Evolutionary conservation across 2,329 filamentous ascomycete genomes (phyloP).

Genomic region (Rhytidhysteron rufulum): DNA sequence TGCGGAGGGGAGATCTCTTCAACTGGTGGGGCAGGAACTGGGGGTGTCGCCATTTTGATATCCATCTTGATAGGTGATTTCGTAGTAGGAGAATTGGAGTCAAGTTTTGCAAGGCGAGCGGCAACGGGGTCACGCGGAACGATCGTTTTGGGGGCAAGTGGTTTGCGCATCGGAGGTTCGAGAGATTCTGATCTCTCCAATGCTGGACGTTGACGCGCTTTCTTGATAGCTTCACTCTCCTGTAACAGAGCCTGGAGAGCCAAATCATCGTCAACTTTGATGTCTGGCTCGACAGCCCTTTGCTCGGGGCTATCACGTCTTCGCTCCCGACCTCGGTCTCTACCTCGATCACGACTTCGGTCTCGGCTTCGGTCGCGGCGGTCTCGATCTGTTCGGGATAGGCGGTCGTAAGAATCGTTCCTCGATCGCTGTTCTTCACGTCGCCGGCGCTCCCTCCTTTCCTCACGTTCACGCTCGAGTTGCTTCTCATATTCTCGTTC

Average conservation of each 20-base stretch:
- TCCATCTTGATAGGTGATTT: constrained; percentile 24
- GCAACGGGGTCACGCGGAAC: constrained; percentile 31
- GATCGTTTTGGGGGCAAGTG: constrained; percentile 31
- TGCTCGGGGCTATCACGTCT: constrained; percentile 12
- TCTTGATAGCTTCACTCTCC: constrained; percentile 36
- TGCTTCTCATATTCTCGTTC: constrained; percentile 33
- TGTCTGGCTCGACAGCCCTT: constrained; percentile 23
- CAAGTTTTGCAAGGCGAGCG: constrained; percentile 25
- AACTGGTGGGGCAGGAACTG: constrained; percentile 8
- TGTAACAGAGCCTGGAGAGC: constrained; percentile 31
- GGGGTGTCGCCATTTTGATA: constrained; percentile 8
- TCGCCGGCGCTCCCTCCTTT: constrained; percentile 36
- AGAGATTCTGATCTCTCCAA: constrained; percentile 36
- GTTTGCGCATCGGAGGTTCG: constrained; percentile 35
- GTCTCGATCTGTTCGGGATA: constrained; percentile 30
- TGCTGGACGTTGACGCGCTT: constrained; percentile 30
- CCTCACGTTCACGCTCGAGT: constrained; percentile 51
- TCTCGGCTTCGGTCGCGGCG: constrained; percentile 27
- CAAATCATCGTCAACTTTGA: constrained; percentile 36
- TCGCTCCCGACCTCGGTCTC: constrained; percentile 5
- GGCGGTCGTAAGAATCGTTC: constrained; percentile 17
- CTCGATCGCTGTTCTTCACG: constrained; percentile 24
- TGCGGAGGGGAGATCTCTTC: constrained; percentile 17
- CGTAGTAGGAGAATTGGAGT: constrained; percentile 20
- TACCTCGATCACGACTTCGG: constrained; percentile 19